Conservation (phyloP, 345 rosid genomes). For the Eucalyptus leucophloia region DNA sequence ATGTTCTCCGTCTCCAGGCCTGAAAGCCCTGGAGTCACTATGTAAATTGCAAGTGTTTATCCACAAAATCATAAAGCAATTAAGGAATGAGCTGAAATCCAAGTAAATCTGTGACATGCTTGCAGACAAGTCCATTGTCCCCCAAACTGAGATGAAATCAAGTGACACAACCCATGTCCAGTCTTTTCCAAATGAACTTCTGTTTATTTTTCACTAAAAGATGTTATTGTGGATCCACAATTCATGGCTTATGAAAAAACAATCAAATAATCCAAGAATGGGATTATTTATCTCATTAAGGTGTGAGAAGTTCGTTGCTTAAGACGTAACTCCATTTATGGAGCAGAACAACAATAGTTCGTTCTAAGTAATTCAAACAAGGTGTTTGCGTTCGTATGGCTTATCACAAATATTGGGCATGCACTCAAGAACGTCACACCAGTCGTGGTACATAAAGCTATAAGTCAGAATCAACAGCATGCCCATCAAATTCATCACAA, state of each 20-base stretch:
- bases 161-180: not conserved
- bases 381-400: not conserved
- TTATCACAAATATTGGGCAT: not conserved
- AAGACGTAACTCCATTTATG: not conserved
- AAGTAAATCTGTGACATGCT: not conserved
- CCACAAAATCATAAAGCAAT: not conserved
- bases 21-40: not conserved
- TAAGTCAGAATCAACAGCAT: not conserved
- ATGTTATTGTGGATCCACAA: not conserved
- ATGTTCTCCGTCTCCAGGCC: not conserved
- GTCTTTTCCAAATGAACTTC: not conserved
- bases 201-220: not conserved
- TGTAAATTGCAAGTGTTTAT: not conserved
- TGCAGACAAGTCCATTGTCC: not conserved
- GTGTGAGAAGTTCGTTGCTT: not conserved
- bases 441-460: not conserved
- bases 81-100: not conserved
- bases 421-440: not conserved
- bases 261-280: not conserved
- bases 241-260: not conserved
- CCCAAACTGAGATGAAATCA: not conserved
- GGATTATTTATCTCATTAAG: not conserved
- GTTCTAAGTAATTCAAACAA: not conserved
- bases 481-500: not conserved
- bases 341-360: not conserved